Evolutionary conservation across 257 asterid genomes (phyloP), one percentile per base, ranked within the genome.

Genomic region (Gardenia jasminoides): DNA sequence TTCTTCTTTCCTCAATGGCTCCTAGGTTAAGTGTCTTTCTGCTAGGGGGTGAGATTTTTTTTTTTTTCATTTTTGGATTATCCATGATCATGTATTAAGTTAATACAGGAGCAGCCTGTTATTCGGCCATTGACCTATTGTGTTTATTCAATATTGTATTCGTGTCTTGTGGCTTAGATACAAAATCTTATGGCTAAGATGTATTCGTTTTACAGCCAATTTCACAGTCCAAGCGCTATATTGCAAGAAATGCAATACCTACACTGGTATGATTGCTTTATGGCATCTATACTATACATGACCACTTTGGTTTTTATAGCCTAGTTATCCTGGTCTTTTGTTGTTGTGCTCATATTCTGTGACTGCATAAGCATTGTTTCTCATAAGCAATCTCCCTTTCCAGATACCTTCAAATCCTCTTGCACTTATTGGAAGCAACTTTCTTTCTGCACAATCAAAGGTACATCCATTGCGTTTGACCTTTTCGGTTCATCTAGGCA

Each of bases 401-500:
- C 96, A 94, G 98, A 65, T 94, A 85, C 98, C 98, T 65, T 87
- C 97, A 78, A 84, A 89, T 82, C 98, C 98, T 33, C 24, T 93
- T 81, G 88, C 88, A 43, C 85, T 94, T 76, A 67, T 92, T 89
- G 83, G 82, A 80, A 93, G 95, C 89, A 92, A 85, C 81, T 81
- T 94, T 83, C 94, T 94, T 80, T 89, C 97, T 61, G 83, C 89
- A 24, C 85, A 91, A 48, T 83, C 98, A 76, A 94, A 94, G 96
- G 98, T 92, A 87, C 41, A 81, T 79, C 50, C 68, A 30, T 78
- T 78, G 74, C 72, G 73, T 80, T 67, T 64, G 74, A 70, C 75
- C 76, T 44, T 76, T 75, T 44, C 76, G 70, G 77, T 62, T n/a
- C 71, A 11, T 43, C 44, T 70, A 50, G 16, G 20, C 56, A 50